Evolutionary conservation across 768 basidiomycete species (phyloP).

Genomic region (Kwoniella dendrophila): DNA sequence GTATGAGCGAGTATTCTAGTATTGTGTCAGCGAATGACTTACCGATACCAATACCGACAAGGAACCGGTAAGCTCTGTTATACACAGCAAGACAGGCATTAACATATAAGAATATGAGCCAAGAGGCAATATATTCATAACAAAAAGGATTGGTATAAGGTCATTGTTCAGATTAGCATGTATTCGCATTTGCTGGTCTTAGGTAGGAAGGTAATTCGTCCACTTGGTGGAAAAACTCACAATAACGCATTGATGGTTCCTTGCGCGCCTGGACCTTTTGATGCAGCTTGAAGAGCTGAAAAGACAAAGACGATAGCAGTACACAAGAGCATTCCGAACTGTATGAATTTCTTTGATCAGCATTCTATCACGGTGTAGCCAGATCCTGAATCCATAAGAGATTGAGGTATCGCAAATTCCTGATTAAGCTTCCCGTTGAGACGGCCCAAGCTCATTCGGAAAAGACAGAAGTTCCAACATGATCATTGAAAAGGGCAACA

Average conservation of each 20-base stretch:
- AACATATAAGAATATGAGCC: not conserved
- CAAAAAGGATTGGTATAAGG: slow-evolving; percentile 46
- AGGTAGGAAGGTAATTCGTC: too few relatives aligned
- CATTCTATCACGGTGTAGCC: not conserved
- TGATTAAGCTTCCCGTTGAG: too few relatives aligned
- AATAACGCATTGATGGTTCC: slow-evolving; percentile 77
- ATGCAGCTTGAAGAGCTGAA: slow-evolving; percentile 78
- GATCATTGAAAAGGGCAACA: too few relatives aligned
- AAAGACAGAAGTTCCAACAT: too few relatives aligned
- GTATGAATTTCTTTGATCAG: not conserved
- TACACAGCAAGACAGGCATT: not conserved
- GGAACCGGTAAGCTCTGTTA: slow-evolving; percentile 63
- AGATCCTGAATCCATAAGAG: too few relatives aligned
- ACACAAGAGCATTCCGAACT: slow-evolving; percentile 66
- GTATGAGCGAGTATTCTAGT: too few relatives aligned
- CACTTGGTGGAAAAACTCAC: slow-evolving; percentile 16
- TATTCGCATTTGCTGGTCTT: too few relatives aligned
- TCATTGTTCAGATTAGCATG: too few relatives aligned
- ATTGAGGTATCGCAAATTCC: too few relatives aligned
- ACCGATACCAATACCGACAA: slow-evolving; percentile 59
- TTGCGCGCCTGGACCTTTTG: slow-evolving; percentile 70
- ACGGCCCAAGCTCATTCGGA: too few relatives aligned
- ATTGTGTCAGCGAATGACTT: too few relatives aligned
- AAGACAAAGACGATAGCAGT: slow-evolving; percentile 82
- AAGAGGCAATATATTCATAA: not conserved